These are phyloP conservation scores for Heracleum sosnowskyi DNA, from an alignment of 129 eudicot genomes.

Conservation along the genomic window DNA sequence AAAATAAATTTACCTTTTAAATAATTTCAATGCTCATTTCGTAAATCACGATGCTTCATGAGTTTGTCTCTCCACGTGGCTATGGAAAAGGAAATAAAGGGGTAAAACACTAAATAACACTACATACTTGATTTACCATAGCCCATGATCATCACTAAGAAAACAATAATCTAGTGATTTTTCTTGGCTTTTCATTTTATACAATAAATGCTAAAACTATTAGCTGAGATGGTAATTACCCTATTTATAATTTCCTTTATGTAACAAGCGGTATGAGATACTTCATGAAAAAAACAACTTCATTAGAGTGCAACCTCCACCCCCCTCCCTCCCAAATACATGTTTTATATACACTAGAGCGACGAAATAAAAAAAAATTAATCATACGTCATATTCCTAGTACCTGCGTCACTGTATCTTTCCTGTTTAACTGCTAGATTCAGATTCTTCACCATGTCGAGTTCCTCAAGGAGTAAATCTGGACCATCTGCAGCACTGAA, in stretches of 20 bases:
- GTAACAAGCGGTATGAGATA: no score
- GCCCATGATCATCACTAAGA: not conserved
- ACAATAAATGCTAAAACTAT: not conserved
- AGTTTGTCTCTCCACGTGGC: constrained; percentile 72
- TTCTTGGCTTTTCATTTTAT: not conserved
- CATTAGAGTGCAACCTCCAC: no score
- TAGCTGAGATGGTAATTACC: no score
- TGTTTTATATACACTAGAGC: no score
- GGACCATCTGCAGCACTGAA: constrained; percentile 69
- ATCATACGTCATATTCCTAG: not conserved
- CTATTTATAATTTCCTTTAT: no score
- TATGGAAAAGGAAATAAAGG: not conserved
- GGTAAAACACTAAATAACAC: not conserved
- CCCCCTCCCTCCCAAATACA: no score
- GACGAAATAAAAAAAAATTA: no score
- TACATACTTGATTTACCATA: not conserved
- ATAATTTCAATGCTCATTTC: constrained; percentile 12
- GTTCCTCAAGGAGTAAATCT: constrained; percentile 56
- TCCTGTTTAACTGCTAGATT: constrained; percentile 48
- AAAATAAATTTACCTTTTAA: constrained; percentile 14
- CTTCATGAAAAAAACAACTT: no score
- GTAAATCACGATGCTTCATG: constrained; percentile 27
- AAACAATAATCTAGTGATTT: not conserved
- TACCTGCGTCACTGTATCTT: constrained; percentile 73
- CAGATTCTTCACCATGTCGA: constrained; percentile 44